phyloP scores from a whole-genome alignment of 164 flowering plant genomes.

The Liquidambar formosana region DNA sequence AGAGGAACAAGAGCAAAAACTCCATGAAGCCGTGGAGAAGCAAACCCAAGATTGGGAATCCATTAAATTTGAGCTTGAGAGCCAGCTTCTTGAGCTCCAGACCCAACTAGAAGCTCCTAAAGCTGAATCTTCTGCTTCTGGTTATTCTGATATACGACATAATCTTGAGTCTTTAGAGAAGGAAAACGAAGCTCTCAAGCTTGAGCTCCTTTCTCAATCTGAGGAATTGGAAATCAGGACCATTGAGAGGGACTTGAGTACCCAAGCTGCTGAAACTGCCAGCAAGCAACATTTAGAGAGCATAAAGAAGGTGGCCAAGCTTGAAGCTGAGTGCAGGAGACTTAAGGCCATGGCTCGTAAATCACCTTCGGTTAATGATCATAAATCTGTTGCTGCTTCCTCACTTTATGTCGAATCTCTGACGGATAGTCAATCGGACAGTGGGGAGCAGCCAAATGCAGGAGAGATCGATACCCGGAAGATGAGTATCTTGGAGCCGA shows the following conservation, averaged over 20 bases:
- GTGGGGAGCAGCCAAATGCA: constrained; percentile 50
- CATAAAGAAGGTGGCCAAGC: constrained; percentile 74
- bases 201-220: constrained; percentile 44
- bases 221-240: constrained; percentile 72
- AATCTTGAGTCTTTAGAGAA: constrained; percentile 56
- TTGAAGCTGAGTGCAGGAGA: constrained; percentile 84
- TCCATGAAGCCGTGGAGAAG: constrained; percentile 44
- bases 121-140: constrained; percentile 27
- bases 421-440: constrained; percentile 77
- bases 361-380: constrained; percentile 41
- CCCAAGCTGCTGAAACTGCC: constrained; percentile 84
- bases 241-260: constrained; percentile 87
- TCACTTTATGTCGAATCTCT: constrained; percentile 59
- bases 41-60: constrained; percentile 61
- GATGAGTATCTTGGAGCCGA: constrained; percentile 30
- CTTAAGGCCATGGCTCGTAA: constrained; percentile 48
- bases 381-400: constrained; percentile 41
- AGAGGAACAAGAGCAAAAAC: constrained; percentile 56
- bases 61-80: constrained; percentile 54
- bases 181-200: constrained; percentile 60
- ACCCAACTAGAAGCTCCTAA: constrained; percentile 42
- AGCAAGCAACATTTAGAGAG: constrained; percentile 89
- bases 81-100: constrained; percentile 54
- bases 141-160: constrained; percentile 28
- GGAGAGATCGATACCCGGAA: constrained; percentile 39